A percentile compares a stretch with the other conserved stretches of the same genome.
Conservation (phyloP, 257 asterid species). For the Lycium ferocissimum region DNA sequence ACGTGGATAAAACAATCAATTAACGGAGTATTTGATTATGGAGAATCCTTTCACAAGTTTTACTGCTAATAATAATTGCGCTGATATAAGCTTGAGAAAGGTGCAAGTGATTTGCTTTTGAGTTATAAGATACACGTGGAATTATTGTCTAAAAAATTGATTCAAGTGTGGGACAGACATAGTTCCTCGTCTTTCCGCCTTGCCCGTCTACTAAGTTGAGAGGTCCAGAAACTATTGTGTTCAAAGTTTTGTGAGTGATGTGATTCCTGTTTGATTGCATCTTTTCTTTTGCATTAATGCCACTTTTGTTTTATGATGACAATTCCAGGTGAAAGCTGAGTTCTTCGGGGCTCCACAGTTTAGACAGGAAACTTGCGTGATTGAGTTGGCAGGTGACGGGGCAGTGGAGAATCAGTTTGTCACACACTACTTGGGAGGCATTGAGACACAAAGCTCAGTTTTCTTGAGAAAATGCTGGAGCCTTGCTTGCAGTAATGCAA, state of each 20-base stretch:
- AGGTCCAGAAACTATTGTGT: neutral
- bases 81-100: neutral
- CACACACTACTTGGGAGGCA: constrained; percentile 10
- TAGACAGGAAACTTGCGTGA: constrained; percentile 28
- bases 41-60: neutral
- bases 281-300: neutral
- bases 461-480: neutral
- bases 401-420: neutral
- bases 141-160: neutral
- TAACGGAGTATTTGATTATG: neutral
- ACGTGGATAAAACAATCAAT: neutral
- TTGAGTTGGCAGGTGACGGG: constrained; percentile 5
- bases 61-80: neutral
- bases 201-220: neutral
- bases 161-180: neutral
- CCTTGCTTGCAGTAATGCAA: constrained; percentile 23
- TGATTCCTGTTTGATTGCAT: neutral
- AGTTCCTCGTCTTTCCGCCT: neutral
- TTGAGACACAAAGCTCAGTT: neutral
- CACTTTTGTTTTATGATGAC: neutral
- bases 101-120: neutral
- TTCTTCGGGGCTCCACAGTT: constrained; percentile 22
- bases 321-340: constrained; percentile 39
- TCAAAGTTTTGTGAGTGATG: neutral
- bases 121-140: neutral